phyloP scores from a whole-genome alignment of 345 rosid genomes.

The Salix udensis region DNA sequence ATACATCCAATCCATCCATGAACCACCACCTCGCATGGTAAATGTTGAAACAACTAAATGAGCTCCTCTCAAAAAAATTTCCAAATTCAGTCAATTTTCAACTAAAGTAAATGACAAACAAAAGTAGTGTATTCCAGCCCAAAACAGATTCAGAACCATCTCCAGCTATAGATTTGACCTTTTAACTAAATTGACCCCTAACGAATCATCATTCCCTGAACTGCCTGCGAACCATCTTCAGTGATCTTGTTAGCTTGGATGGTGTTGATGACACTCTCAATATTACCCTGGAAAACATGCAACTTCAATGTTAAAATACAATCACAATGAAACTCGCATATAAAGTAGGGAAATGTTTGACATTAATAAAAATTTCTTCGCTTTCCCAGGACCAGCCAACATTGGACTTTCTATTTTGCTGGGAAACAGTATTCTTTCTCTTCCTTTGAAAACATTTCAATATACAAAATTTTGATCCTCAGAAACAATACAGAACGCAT shows the following conservation, averaged over 20 bases:
- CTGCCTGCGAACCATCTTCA: conserved; percentile 70
- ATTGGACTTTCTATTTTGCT: not conserved
- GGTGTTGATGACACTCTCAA: conserved; percentile 66
- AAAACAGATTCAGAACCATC: not conserved
- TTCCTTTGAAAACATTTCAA: not conserved
- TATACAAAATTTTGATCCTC: not conserved
- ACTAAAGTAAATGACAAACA: not conserved
- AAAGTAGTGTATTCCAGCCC: not conserved
- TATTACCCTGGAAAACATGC: conserved; percentile 51
- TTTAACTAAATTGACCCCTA: conserved; percentile 15
- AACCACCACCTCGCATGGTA: not conserved
- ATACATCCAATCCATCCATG: not conserved
- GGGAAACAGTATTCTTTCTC: not conserved
- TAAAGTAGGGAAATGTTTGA: not conserved
- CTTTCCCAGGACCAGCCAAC: not conserved
- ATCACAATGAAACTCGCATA: not conserved
- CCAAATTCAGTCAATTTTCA: not conserved
- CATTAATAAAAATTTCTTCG: not conserved
- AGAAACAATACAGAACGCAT: not conserved
- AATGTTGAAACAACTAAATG: not conserved
- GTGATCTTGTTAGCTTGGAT: conserved; percentile 79
- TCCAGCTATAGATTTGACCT: not conserved
- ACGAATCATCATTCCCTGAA: conserved; percentile 62
- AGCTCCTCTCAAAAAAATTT: not conserved
- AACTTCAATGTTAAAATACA: not conserved